These are phyloP conservation scores for Plasmodium gonderi DNA, from an alignment of 169 alveolate species.

Conservation along the genomic window DNA sequence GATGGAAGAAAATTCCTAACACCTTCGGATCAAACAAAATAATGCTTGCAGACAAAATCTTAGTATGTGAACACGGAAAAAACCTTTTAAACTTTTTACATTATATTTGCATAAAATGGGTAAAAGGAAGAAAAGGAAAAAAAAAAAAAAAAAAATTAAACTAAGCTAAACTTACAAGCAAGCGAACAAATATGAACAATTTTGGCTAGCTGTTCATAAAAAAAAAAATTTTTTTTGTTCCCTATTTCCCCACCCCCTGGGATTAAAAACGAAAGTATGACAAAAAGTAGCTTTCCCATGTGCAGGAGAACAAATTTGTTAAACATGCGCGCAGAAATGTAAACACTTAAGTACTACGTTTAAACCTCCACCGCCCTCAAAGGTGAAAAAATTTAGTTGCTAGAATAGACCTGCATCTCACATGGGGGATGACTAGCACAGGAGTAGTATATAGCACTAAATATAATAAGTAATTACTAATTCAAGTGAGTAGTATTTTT, in stretches of 20 bases:
- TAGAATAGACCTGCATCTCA: too few species aligned
- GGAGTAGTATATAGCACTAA: too few species aligned
- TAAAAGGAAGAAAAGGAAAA: background rate
- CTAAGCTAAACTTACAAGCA: background rate
- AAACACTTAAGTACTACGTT: too few species aligned
- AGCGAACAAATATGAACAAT: background rate
- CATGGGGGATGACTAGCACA: too few species aligned
- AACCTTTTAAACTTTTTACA: too few species aligned
- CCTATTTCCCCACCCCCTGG: background rate
- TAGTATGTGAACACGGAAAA: background rate
- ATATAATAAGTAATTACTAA: too few species aligned
- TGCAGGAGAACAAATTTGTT: background rate
- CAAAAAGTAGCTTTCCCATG: background rate
- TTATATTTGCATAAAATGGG: background rate
- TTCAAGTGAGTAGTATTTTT: too few species aligned
- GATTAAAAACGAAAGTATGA: background rate
- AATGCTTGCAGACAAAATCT: too few species aligned
- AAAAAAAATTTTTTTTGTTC: background rate
- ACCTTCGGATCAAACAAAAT: too few species aligned
- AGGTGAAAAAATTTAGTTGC: too few species aligned
- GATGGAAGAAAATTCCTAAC: background rate
- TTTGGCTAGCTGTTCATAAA: background rate
- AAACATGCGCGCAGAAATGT: too few species aligned
- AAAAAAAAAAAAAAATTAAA: background rate
- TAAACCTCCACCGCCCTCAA: too few species aligned